phyloP scores from a whole-genome alignment of 1,139 yeast genomes.

The Sugiyamaella xylanicola region DNA sequence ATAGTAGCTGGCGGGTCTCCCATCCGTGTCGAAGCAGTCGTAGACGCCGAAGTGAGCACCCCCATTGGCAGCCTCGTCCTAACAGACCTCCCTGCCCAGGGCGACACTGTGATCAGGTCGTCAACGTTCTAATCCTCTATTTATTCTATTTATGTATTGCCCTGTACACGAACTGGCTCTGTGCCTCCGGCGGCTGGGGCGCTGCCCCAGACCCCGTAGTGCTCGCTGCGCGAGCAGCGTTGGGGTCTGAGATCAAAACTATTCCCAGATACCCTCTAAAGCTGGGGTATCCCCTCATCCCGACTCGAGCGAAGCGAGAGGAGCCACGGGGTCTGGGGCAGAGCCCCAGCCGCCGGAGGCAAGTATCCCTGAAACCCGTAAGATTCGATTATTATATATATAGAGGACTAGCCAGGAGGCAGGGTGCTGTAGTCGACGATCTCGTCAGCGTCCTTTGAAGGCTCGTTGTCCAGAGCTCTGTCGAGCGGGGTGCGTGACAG shows the following conservation, averaged over 20 bases:
- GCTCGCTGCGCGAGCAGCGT: no score
- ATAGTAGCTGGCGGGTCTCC: constrained; percentile 36
- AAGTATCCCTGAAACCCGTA: no score
- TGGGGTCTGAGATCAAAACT: neutral
- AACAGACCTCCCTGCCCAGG: constrained; percentile 36
- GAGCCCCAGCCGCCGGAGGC: constrained; percentile 18
- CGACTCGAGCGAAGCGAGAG: constrained; percentile 6
- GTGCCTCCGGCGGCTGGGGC: constrained; percentile 15
- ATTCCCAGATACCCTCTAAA: no score
- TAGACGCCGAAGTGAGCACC: constrained; percentile 46
- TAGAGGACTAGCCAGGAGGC: constrained; percentile 78
- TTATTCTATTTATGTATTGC: constrained; percentile 1
- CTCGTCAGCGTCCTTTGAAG: constrained; percentile 62
- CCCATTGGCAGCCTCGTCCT: constrained; percentile 45
- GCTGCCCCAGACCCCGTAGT: constrained; percentile 7
- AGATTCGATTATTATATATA: neutral
- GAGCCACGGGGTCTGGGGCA: constrained; percentile 14
- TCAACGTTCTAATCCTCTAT: neutral
- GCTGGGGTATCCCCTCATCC: no score
- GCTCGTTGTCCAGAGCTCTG: constrained; percentile 49
- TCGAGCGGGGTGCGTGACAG: constrained; percentile 91
- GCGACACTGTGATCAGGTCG: constrained; percentile 27
- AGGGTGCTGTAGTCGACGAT: constrained; percentile 50
- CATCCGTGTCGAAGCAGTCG: constrained; percentile 38
- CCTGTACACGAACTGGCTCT: neutral